Evolutionary conservation across 208 protist genomes (phyloP), one percentile per base, ranked within the genome.

Genomic region (Trypanosoma conorhini): DNA sequence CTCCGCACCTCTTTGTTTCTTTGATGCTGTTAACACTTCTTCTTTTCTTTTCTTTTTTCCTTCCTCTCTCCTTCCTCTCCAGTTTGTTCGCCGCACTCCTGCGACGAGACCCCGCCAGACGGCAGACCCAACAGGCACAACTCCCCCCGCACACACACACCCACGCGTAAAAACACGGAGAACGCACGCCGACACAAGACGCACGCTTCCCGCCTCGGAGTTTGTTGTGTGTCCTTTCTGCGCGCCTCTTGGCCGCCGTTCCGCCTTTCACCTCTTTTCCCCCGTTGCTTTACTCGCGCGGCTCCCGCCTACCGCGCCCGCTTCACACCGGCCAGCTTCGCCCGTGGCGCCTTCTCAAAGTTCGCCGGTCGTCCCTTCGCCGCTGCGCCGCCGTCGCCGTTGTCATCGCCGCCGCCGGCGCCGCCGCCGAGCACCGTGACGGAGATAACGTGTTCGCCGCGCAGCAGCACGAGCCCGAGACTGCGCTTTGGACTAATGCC

Each of bases 371-470:
- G 31, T 22, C 44, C 28, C 35, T 15, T 40, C 22, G 28, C 50
- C 30, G 28, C 31, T 28, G 0, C 30, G 4, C 38, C 30, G 10
- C 26, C 30, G 55, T 35, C 30, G 2, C 21, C 51, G n/a, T 56
- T 56, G 9, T 56, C 28, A 1, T 21, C 55, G 26, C 30, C 19
- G 55, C 26, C 46, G 13, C n/a, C 31, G 13, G 85, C 55, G 26
- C 30, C 19, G 55, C 26, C 46, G 13, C n/a, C 31, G 13, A 86
- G 51, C 62, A 91, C 84, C 8, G 81, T 89, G 9, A 96, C 86
- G 3, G 91, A 88, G 26, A 96, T 84, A 21, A 96, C 80, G 60
- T 93, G 88, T 77, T 94, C 91, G 31, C 91, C 91, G 59, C 91
- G 87, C 13, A 96, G 81, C 48, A 96, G 72, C 12, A 96, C 77